phyloP scores from a whole-genome alignment of 2,329 filamentous ascomycete species.

The Parafenestella ontariensis region DNA sequence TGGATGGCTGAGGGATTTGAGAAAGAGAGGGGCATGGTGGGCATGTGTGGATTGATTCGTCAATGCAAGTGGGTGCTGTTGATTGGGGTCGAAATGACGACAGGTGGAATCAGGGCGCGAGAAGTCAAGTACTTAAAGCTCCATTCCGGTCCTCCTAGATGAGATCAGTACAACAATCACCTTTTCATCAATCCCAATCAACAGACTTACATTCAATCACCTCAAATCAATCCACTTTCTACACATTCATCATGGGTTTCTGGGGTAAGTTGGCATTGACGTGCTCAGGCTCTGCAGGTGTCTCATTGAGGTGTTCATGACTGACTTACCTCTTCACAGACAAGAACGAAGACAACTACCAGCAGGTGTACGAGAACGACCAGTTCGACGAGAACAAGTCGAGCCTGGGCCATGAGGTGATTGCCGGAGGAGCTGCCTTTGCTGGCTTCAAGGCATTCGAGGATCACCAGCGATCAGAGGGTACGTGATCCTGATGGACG shows the following conservation, averaged over 20 bases:
- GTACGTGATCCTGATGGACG: constrained; percentile 53
- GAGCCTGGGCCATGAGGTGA: constrained; percentile 73
- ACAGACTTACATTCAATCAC: neutral
- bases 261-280: constrained; percentile 45
- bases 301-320: neutral
- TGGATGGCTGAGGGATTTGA: constrained; percentile 25
- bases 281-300: neutral
- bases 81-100: constrained; percentile 17
- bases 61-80: constrained; percentile 3
- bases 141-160: neutral
- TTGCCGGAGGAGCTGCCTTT: constrained; percentile 79
- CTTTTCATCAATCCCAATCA: neutral
- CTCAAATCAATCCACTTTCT: neutral
- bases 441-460: constrained; percentile 82
- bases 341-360: constrained; percentile 61
- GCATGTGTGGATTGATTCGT: constrained; percentile 12
- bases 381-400: constrained; percentile 62
- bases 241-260: constrained; percentile 51
- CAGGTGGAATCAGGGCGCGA: constrained; percentile 3
- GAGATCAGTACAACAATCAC: neutral
- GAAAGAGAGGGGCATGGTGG: constrained; percentile 33
- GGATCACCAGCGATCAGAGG: constrained; percentile 74
- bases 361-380: constrained; percentile 61
- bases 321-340: constrained; percentile 45
- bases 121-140: neutral